Base-by-base conservation (phyloP, 164 flowering plant species). In the Vitis rupestris region DNA sequence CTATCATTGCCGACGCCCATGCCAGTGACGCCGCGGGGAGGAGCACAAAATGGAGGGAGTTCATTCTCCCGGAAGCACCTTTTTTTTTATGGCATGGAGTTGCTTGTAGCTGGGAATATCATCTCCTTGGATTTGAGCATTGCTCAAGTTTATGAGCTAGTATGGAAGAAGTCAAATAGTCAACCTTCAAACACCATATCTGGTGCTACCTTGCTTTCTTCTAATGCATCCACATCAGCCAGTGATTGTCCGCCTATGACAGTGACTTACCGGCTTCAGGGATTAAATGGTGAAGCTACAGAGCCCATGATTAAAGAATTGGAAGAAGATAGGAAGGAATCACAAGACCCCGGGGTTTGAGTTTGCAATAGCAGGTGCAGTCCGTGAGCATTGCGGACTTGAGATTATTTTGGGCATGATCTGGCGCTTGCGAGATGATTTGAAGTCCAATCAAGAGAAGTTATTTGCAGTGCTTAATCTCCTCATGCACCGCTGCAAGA, bases 291-390 rank as follows among this genome's bases (percentile, higher is more conserved):
- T 82, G 99, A 96, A 84, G 99, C 99, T 62, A 96, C 99, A 61
- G 99, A 96, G 67, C 99, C 98, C 49, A 96, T 96, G 99, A 96
- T 93, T 70, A 96, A 96, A 83, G 99, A 92, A 72, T 72, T 96
- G 72, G 99, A 96, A 66, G 99, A 96, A 72, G 98, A 96, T 76
- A 87, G 97, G 75, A 98, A 96, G 76, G 99, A 96, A 74, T 85
- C 90, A 27, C 97, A 91, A 83, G 98, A 96, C 80, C 99, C 99
- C 58, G 99, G 93, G 76, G 83, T n/a, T 96, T 69, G 99, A 96
- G 79, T 96, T 96, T 89, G 97, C 99, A 59, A 92, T 96, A 80
- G 93, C 99, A 3, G 94, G 94, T 74, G 97, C 98, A 49, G 97
- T 96, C 65, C 90, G 90, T 60, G 98, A 96, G 74, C 90, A 81